Percentiles rank a stretch among this genome's conserved stretches.
These are phyloP conservation scores for Colletotrichum euphorbiae DNA, from an alignment of 2,329 filamentous ascomycete genomes.

Conservation along the genomic window DNA sequence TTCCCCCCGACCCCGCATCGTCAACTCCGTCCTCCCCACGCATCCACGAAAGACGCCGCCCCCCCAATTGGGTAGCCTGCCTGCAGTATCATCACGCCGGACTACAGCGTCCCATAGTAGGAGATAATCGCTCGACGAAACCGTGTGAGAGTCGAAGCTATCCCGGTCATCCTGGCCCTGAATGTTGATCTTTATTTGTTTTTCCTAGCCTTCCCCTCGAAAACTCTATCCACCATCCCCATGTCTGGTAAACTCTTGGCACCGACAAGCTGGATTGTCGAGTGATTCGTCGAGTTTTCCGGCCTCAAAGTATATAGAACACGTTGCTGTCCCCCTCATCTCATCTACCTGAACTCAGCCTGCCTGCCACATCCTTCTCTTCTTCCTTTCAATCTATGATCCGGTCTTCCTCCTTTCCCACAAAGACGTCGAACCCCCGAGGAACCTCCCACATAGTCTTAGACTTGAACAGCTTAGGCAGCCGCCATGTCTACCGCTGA, in stretches of 20 bases:
- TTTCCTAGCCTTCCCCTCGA: conserved; percentile 17
- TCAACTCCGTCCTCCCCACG: conserved; percentile 35
- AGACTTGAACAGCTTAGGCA: conserved; percentile 4
- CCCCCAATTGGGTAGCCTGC: conserved; percentile 28
- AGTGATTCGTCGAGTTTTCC: conserved; percentile 21
- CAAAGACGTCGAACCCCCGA: background rate
- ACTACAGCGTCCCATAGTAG: conserved; percentile 33
- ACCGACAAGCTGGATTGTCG: conserved; percentile 25
- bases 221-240: conserved; percentile 30
- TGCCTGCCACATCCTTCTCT: conserved; percentile 18
- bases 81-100: conserved; percentile 26
- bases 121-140: conserved; percentile 30
- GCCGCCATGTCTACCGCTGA: conserved; percentile 53
- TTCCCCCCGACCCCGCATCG: conserved; percentile 33
- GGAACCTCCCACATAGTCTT: background rate
- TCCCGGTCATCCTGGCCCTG: conserved; percentile 20
- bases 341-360: conserved; percentile 12
- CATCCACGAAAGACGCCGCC: conserved; percentile 27
- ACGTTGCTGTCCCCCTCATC: conserved; percentile 3
- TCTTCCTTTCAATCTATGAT: background rate
- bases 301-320: conserved; percentile 31
- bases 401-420: background rate
- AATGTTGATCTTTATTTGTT: conserved; percentile 1
- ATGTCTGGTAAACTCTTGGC: conserved; percentile 36
- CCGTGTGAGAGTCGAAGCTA: conserved; percentile 12